Base-by-base conservation (phyloP, 2,329 filamentous ascomycete species). In the Pseudogymnoascus sp. region DNA sequence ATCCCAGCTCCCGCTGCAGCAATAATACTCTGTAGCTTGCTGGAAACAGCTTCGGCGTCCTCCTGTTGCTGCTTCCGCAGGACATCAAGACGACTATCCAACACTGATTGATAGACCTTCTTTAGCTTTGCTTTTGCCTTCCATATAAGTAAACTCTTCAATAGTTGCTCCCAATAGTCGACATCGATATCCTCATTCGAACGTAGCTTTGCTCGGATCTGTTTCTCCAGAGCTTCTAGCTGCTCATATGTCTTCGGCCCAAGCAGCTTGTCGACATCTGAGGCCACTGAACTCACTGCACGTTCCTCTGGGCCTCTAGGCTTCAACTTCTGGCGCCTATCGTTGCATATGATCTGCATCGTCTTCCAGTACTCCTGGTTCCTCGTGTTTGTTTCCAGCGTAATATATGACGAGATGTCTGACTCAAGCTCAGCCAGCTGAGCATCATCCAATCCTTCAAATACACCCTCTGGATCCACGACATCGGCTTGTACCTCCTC, bases 91-190 rank as follows among this genome's bases (percentile, higher is more conserved):
- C 90, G 84, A 66, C 83, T 86, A 61, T 85, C 83, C 64, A 88
- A 81, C 64, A 97, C 89, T 11, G 84, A 84, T 65, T 90, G 85
- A 66, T 87, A 92, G 14, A 97, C 86, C 64, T 84, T 86, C 66
- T 85, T 86, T 60, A 99, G 76, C 72, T 88, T 91, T 2, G 91
- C 91, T 72, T 90, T 91, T 34, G 94, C 91, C 76, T 97, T 97
- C 86, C 90, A 97, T 1, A 96, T 85, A 6, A 89, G 79, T 64
- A 99, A 77, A 70, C 87, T 95, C 66, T 87, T 86, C 64, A 99
- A 79, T 14, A 99, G 79, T 71, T 96, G 90, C 71, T 96, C 91
- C 94, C 94, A 99, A 73, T 97, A 99, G 74, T 99, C 94, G 2
- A 89, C 91, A 73, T 99, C 94, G 66, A 99, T 93, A 8, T 90